These are phyloP conservation scores for Erysimum pusillum DNA, from an alignment of 441 rosid species.

Conservation along the genomic window DNA sequence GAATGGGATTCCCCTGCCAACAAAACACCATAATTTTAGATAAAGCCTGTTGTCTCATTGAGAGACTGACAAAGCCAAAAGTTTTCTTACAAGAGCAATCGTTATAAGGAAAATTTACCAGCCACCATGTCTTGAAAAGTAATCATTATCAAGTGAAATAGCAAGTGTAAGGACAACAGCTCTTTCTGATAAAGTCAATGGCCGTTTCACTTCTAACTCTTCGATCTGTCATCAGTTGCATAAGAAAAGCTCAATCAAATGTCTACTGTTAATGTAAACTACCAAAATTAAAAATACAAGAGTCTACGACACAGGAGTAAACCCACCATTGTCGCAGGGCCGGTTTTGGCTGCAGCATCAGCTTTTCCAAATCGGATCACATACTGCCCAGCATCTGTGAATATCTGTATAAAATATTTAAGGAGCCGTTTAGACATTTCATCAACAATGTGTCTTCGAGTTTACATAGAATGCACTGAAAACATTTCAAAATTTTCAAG, in stretches of 20 bases:
- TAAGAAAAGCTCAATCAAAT: slow-evolving; percentile 26
- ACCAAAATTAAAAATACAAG: background rate
- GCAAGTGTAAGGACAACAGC: slow-evolving; percentile 88
- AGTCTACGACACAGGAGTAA: background rate
- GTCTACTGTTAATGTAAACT: background rate
- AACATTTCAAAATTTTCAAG: background rate
- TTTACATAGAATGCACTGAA: background rate
- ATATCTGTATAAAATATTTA: slow-evolving; percentile 59
- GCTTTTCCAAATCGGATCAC: slow-evolving; percentile 88
- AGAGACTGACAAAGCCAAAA: slow-evolving; percentile 10
- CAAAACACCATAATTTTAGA: slow-evolving; percentile 16
- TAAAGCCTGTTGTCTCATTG: background rate
- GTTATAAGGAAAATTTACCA: slow-evolving; percentile 56
- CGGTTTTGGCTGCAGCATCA: slow-evolving; percentile 67
- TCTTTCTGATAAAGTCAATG: slow-evolving; percentile 82
- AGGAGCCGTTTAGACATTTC: background rate
- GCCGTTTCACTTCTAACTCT: slow-evolving; percentile 79
- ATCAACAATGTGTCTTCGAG: slow-evolving; percentile 3
- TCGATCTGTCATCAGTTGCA: slow-evolving; percentile 59
- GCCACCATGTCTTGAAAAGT: slow-evolving; percentile 95
- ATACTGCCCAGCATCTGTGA: slow-evolving; percentile 98
- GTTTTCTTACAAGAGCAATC: background rate
- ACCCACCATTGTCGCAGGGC: slow-evolving; percentile 63
- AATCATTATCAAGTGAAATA: slow-evolving; percentile 92
- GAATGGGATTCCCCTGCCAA: slow-evolving; percentile 76